These are phyloP conservation scores for Stagonosporopsis cucurbitacearum DNA, from an alignment of 2,329 filamentous ascomycete genomes.

Conservation along the genomic window DNA sequence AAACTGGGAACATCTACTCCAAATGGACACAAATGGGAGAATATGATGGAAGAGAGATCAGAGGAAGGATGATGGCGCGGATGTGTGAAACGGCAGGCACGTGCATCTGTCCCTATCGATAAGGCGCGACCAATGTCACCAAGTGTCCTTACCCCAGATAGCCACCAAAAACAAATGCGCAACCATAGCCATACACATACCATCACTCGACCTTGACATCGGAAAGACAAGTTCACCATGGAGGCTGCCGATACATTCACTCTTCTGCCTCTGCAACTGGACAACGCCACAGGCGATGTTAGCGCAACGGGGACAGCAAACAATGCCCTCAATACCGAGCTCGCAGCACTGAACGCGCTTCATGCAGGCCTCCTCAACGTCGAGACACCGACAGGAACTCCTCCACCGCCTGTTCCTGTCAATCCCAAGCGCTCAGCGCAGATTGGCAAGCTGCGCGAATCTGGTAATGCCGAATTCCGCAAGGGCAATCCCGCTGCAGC, in stretches of 20 bases:
- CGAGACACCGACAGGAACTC: conserved; percentile 67
- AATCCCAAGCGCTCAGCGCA: conserved; percentile 90
- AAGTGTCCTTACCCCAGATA: conserved; percentile 19
- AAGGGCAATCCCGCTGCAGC: conserved; percentile 78
- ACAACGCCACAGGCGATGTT: conserved; percentile 81
- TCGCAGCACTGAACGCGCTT: conserved; percentile 77
- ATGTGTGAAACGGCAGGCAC: background rate
- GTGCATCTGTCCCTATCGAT: conserved; percentile 8
- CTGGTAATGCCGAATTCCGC: conserved; percentile 81
- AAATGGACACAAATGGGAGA: too few relatives aligned
- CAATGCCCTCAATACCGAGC: conserved; percentile 52
- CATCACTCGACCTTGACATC: background rate
- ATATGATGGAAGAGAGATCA: background rate
- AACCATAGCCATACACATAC: background rate
- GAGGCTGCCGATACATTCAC: conserved; percentile 71
- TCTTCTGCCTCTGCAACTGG: conserved; percentile 79
- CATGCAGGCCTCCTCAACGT: conserved; percentile 76
- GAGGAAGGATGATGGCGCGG: background rate
- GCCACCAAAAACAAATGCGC: background rate
- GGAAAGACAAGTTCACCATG: conserved; percentile 29
- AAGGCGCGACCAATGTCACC: conserved; percentile 15
- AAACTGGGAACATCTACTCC: too few relatives aligned
- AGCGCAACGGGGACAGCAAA: conserved; percentile 51
- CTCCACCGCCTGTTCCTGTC: conserved; percentile 86
- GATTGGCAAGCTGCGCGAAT: conserved; percentile 89